Evolutionary conservation across 306 rosid genomes (phyloP).

Genomic region (peach (Prunus persica)): Prunus_persica_NCBIv2 NC_034014.1:966001-966500

Average conservation of each 20-base stretch:
- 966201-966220: conserved; percentile 35
- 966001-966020: neutral
- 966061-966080: conserved; percentile 95
- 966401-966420: conserved; percentile 55
- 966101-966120: neutral
- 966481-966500: conserved; percentile 72
- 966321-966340: neutral
- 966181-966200: conserved; percentile 7
- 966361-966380: conserved; percentile 1
- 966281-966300: conserved; percentile 59
- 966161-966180: neutral
- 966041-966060: conserved; percentile 94
- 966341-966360: neutral
- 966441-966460: conserved; percentile 81
- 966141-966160: too few relatives aligned
- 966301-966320: conserved; percentile 43
- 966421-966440: conserved; percentile 89
- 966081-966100: neutral
- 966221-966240: conserved; percentile 61
- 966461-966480: conserved; percentile 66
- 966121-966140: neutral
- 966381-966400: conserved; percentile 54
- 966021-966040: conserved; percentile 88
- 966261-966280: conserved; percentile 72
- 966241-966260: conserved; percentile 67